Evolutionary conservation across 1,139 yeast genomes (phyloP).

Genomic region (Candida pseudoviswanathii): DNA sequence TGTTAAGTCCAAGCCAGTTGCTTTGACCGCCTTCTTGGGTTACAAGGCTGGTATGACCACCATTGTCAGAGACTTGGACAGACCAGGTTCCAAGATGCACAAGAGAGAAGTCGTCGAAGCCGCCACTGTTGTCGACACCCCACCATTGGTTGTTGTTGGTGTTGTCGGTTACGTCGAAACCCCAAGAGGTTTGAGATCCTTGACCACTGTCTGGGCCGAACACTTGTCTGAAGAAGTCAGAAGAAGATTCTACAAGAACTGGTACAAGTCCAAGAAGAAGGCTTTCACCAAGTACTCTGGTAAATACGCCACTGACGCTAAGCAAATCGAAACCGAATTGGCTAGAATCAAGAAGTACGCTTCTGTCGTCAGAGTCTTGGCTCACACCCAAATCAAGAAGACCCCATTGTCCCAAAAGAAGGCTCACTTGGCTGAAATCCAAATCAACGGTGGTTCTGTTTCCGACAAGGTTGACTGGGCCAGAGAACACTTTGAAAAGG

Average conservation of each 20-base stretch:
- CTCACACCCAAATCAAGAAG: slow-evolving; percentile 99
- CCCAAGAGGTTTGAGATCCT: slow-evolving; percentile 99
- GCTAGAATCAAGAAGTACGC: slow-evolving; percentile 99
- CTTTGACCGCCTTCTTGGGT: slow-evolving; percentile 99
- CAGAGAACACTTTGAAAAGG: slow-evolving; percentile 98
- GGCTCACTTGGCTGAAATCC: slow-evolving; percentile 99
- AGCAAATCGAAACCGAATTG: slow-evolving; percentile 91
- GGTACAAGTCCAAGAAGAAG: slow-evolving; percentile 99
- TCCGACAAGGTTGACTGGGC: slow-evolving; percentile 99
- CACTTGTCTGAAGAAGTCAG: slow-evolving; percentile 98
- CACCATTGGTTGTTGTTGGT: slow-evolving; percentile 98
- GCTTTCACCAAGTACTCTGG: slow-evolving; percentile 99
- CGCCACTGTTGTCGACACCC: slow-evolving; percentile 98
- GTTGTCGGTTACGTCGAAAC: slow-evolving; percentile 99
- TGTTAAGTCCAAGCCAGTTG: slow-evolving; percentile 97
- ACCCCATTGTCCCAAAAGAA: slow-evolving; percentile 99
- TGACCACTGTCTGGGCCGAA: slow-evolving; percentile 99
- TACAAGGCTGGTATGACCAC: slow-evolving; percentile 99
- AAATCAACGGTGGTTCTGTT: slow-evolving; percentile 98
- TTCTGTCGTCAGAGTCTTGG: slow-evolving; percentile 97
- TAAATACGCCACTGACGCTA: slow-evolving; percentile 92
- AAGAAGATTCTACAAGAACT: slow-evolving; percentile 99
- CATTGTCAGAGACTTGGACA: slow-evolving; percentile 99
- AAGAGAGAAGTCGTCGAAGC: slow-evolving; percentile 99
- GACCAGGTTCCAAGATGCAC: slow-evolving; percentile 99